Evolutionary conservation across 352 stramenopile genomes (phyloP), one percentile per base, ranked within the genome.

Genomic region (Globisporangium acanthophoron): DNA sequence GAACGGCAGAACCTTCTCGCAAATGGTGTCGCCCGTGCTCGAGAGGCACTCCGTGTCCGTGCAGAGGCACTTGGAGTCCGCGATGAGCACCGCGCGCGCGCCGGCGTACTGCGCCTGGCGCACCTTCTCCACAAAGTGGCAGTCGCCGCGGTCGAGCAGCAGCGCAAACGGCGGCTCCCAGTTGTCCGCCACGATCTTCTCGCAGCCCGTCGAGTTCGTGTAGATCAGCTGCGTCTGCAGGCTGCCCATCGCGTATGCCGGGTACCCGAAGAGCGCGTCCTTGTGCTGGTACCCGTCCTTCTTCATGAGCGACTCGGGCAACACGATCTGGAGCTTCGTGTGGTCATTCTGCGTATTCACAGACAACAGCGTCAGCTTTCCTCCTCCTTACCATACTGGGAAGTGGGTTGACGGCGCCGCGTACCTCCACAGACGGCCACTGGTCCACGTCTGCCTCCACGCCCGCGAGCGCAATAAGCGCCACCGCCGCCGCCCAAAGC

Each of bases 101-200:
- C 96, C 96, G 3, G 88, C 73, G 49, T 96, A 84, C 77, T 99
- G 96, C 39, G 90, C 89, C 44, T 83, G 80, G 52, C 89, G 89
- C 59, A 98, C 94, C 65, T 99, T 99, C 61, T 91, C 87, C 8
- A 98, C 95, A 71, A 99, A 99, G 58, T 97, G 95, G 73, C 96
- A 99, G 61, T 89, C 89, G 39, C 96, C 96, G 43, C 96, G 92
- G 73, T 98, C 92, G 40, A 98, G 77, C 80, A 99, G 90, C 43
- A 99, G 76, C 48, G 98, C 96, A 67, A 97, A 99, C 4, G 96
- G 95, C 21, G 81, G 76, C 52, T 96, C 85, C 82, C 90, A 98
- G 41, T 82, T 84, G 44, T 73, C 76, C 18, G 78, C 70, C 44
- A 79, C 72, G 45, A 94, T 92, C 67, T 97, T 85, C 35, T 90